phyloP scores from a whole-genome alignment of 441 rosid species.

The Eruca vesicaria region DNA sequence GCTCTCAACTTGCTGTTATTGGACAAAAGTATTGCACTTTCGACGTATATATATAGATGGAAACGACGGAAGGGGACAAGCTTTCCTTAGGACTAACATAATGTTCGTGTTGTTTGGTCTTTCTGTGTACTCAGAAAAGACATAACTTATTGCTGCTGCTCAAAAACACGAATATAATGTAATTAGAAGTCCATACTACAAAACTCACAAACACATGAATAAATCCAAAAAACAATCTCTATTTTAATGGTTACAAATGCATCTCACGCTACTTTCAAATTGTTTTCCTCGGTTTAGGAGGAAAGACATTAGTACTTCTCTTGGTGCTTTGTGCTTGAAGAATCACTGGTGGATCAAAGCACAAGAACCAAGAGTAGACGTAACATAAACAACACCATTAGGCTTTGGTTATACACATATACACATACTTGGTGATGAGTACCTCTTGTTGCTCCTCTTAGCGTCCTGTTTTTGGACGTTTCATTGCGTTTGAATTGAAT shows the following conservation, averaged over 20 bases:
- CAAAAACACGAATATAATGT: background rate
- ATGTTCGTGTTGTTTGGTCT: background rate
- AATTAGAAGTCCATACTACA: background rate
- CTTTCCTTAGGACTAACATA: background rate
- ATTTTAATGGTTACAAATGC: slow-evolving; percentile 29
- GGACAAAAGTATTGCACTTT: background rate
- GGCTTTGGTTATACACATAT: slow-evolving; percentile 20
- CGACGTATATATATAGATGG: background rate
- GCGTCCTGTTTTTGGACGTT: slow-evolving; percentile 92
- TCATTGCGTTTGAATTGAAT: slow-evolving; percentile 91
- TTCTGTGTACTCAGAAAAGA: background rate
- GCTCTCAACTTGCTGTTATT: background rate
- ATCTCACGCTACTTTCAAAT: background rate
- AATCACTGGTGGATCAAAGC: slow-evolving; percentile 19
- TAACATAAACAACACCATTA: slow-evolving; percentile 18
- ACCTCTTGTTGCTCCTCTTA: slow-evolving; percentile 17
- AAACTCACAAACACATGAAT: slow-evolving; percentile 26
- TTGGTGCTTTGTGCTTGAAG: background rate
- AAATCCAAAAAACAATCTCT: slow-evolving; percentile 13
- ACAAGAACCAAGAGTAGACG: slow-evolving; percentile 23
- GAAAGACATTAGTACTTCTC: background rate
- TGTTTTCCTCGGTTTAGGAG: background rate
- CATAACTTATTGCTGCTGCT: background rate
- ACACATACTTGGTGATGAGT: background rate
- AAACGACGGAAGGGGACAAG: background rate